A percentile compares a stretch with the other conserved stretches of the same genome.
phyloP scores from a whole-genome alignment of 371 early-diverging fungal genomes.

The Rhizopus stolonifer region DNA sequence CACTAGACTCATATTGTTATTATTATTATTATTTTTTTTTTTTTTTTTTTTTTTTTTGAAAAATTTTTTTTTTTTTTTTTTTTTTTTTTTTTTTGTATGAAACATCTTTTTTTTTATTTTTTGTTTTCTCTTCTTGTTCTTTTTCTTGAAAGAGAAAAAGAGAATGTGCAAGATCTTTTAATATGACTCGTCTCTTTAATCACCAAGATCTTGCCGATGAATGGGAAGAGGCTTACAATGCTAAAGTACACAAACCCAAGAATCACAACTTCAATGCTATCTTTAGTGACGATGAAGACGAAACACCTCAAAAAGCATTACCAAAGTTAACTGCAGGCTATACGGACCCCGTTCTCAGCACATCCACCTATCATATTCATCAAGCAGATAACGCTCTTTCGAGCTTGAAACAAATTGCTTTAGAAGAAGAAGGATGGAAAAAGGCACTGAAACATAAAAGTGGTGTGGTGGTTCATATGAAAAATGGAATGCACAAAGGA shows the following conservation, averaged over 20 bases:
- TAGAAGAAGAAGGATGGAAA: conserved; percentile 61
- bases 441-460: conserved; percentile 67
- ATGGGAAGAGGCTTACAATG: conserved; percentile 26
- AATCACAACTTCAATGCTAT: conserved; percentile 27
- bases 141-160: neutral
- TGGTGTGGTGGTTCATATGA: conserved; percentile 69
- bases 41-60: too few relatives aligned
- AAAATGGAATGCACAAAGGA: conserved; percentile 38
- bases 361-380: conserved; percentile 41
- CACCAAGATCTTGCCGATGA: conserved; percentile 20
- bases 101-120: neutral
- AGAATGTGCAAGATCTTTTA: neutral
- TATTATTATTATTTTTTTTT: too few relatives aligned
- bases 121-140: neutral
- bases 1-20: too few relatives aligned
- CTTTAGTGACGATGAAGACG: conserved; percentile 51
- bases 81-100: too few relatives aligned
- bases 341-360: conserved; percentile 35
- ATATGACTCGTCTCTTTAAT: conserved; percentile 6
- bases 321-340: conserved; percentile 18
- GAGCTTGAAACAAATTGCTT: conserved; percentile 39
- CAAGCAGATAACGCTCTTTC: conserved; percentile 46
- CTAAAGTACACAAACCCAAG: neutral
- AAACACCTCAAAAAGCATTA: conserved; percentile 8
- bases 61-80: too few relatives aligned